These are phyloP conservation scores for Suhomyces pyralidae DNA, from an alignment of 805 yeast genomes.

Conservation along the genomic window DNA sequence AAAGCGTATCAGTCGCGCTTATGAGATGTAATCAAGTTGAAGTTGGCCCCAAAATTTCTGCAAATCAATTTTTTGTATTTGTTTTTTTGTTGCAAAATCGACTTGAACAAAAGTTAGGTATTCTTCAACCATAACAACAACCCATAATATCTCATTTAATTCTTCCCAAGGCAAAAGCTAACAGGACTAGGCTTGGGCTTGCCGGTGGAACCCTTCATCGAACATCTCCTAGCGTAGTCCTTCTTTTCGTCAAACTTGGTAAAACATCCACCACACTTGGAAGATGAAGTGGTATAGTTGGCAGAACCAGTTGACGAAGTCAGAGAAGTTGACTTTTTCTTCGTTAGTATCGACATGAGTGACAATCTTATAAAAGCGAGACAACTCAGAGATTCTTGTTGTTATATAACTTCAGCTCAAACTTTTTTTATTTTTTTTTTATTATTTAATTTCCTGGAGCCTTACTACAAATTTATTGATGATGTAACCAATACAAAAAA, in stretches of 20 bases:
- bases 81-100: not conserved
- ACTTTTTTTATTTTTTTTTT: not conserved
- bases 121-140: not conserved
- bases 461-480: not conserved
- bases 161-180: conserved; percentile 40
- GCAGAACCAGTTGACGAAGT: not conserved
- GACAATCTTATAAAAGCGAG: not conserved
- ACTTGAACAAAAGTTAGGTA: not conserved
- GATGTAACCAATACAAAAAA: conserved; percentile 8
- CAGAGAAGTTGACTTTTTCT: conserved; percentile 6
- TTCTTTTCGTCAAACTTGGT: conserved; percentile 44
- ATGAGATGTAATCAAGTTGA: not conserved
- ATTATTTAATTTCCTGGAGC: not conserved
- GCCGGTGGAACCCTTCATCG: conserved; percentile 20
- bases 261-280: conserved; percentile 3
- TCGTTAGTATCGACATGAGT: conserved; percentile 6
- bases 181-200: conserved; percentile 22
- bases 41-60: not conserved
- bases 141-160: conserved; percentile 4
- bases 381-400: not conserved
- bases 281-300: conserved; percentile 2
- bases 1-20: not conserved
- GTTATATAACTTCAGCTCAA: not conserved
- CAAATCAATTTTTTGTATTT: not conserved
- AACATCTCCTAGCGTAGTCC: conserved; percentile 42